Evolutionary conservation across 2,329 filamentous ascomycete species (phyloP).

Genomic region (Pleomassaria siparia): DNA sequence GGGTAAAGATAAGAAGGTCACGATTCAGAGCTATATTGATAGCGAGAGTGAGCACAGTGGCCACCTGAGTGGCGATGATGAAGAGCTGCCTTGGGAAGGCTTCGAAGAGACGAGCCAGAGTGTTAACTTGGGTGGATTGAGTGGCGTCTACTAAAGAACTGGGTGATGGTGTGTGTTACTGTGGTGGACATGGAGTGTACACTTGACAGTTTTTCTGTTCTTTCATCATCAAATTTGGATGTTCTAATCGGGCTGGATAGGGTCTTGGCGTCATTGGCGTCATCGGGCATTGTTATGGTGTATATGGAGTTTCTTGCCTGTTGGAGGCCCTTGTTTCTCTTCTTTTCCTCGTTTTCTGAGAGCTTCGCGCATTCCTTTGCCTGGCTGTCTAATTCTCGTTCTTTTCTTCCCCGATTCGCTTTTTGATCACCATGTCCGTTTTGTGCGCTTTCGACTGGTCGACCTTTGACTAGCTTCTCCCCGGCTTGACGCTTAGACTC

Average conservation of each 20-base stretch:
- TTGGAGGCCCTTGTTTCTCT: background rate
- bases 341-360: background rate
- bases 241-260: background rate
- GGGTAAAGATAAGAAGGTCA: slow-evolving; percentile 39
- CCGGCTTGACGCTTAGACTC: slow-evolving; percentile 22
- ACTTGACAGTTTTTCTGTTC: background rate
- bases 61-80: slow-evolving; percentile 27
- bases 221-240: slow-evolving; percentile 3
- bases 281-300: slow-evolving; percentile 6
- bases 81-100: slow-evolving; percentile 44
- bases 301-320: background rate
- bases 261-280: background rate
- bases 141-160: slow-evolving; percentile 5
- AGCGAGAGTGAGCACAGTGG: slow-evolving; percentile 30
- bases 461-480: slow-evolving; percentile 1
- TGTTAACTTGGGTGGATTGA: slow-evolving; percentile 5
- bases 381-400: background rate
- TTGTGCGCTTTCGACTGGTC: background rate
- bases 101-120: slow-evolving; percentile 31
- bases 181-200: background rate
- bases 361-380: background rate
- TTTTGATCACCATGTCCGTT: background rate
- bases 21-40: slow-evolving; percentile 36
- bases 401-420: background rate
- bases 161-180: background rate